Evolutionary conservation across 2,329 filamentous ascomycete species (phyloP).

Genomic region (Capronia coronata): DNA sequence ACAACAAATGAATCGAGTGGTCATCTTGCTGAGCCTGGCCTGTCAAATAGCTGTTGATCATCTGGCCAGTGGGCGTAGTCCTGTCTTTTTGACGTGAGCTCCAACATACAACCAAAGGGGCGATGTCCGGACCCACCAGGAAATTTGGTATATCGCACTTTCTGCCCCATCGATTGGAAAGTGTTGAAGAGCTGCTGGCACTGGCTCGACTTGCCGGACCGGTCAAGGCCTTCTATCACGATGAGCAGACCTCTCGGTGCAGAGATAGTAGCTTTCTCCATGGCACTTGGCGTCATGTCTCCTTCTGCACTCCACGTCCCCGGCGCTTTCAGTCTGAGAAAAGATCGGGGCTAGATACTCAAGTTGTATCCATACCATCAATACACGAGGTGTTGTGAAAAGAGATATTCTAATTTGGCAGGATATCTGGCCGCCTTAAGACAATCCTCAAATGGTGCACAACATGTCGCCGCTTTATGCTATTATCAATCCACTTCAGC

Average conservation of each 20-base stretch:
- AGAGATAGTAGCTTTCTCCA: not conserved
- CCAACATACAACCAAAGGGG: not conserved
- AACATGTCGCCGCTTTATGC: too few species aligned
- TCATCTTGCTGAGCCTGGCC: slow-evolving; percentile 69
- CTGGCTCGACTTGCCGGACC: slow-evolving; percentile 89
- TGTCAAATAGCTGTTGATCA: slow-evolving; percentile 78
- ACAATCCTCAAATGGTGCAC: too few species aligned
- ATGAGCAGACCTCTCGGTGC: slow-evolving; percentile 58
- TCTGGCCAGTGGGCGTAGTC: slow-evolving; percentile 73
- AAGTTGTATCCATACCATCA: too few species aligned
- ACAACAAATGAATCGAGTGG: slow-evolving; percentile 82
- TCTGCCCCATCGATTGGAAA: slow-evolving; percentile 46
- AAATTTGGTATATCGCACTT: slow-evolving; percentile 57
- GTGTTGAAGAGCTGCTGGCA: slow-evolving; percentile 59
- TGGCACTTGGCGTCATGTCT: too few species aligned
- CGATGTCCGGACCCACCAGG: slow-evolving; percentile 48
- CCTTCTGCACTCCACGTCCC: too few species aligned
- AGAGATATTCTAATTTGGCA: too few species aligned
- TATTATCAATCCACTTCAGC: too few species aligned
- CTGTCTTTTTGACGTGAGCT: slow-evolving; percentile 54
- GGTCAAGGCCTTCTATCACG: slow-evolving; percentile 81
- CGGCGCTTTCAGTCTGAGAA: too few species aligned
- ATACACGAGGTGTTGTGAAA: too few species aligned
- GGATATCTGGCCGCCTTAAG: too few species aligned
- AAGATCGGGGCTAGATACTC: too few species aligned